phyloP scores from a whole-genome alignment of 2,329 filamentous ascomycete species.

The Setomelanomma holmii region DNA sequence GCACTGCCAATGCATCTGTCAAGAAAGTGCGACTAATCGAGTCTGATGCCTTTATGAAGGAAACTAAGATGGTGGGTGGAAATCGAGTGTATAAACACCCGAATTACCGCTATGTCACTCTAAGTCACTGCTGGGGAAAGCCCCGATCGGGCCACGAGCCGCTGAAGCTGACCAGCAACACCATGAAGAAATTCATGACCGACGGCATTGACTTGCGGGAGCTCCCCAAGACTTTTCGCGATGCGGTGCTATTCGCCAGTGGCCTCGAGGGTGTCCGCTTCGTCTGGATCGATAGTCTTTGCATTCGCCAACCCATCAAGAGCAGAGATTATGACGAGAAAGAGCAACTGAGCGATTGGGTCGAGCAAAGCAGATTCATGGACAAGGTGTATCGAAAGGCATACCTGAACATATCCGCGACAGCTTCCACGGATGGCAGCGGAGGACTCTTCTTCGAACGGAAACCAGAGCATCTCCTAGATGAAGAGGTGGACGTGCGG shows the following conservation, averaged over 20 bases:
- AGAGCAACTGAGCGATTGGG: constrained; percentile 20
- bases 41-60: background rate
- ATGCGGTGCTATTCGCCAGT: constrained; percentile 13
- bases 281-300: constrained; percentile 24
- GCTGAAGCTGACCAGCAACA: constrained; percentile 3
- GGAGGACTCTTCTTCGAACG: constrained; percentile 20
- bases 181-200: background rate
- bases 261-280: constrained; percentile 12
- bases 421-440: constrained; percentile 18
- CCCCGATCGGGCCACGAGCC: background rate
- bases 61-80: background rate
- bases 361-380: constrained; percentile 21
- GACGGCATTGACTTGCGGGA: constrained; percentile 9
- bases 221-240: constrained; percentile 19
- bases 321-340: background rate
- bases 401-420: constrained; percentile 34
- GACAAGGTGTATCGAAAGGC: constrained; percentile 19
- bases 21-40: constrained; percentile 5
- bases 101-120: constrained; percentile 11
- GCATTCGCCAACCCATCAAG: constrained; percentile 5
- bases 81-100: background rate
- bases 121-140: constrained; percentile 22
- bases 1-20: background rate
- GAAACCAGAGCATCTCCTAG: constrained; percentile 6
- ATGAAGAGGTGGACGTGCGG: constrained; percentile 17